These are phyloP conservation scores for Pichia sp. DNA, from an alignment of 1,139 yeast species.

Conservation along the genomic window DNA sequence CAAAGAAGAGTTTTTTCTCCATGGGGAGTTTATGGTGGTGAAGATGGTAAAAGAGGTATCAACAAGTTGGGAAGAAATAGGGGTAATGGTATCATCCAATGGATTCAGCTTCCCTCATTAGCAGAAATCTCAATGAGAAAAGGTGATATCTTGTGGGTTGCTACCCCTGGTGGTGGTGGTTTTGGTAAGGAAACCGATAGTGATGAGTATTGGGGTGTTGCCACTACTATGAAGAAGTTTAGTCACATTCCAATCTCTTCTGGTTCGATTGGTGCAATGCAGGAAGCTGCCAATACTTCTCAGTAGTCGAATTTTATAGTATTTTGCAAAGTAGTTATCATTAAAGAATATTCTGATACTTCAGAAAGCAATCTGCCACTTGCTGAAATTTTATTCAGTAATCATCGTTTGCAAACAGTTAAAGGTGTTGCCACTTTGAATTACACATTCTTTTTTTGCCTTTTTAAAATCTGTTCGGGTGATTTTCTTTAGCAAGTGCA, in stretches of 20 bases:
- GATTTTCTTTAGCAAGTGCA: too few species aligned
- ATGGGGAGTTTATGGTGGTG: slow-evolving; percentile 37
- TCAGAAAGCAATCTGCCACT: too few species aligned
- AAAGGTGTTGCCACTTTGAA: too few species aligned
- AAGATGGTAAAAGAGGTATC: slow-evolving; percentile 38
- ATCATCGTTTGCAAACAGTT: too few species aligned
- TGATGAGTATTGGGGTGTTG: slow-evolving; percentile 10
- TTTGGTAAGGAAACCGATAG: slow-evolving; percentile 33
- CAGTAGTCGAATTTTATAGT: slow-evolving; percentile 3
- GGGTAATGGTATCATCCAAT: slow-evolving; percentile 11
- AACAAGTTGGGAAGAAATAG: slow-evolving; percentile 36
- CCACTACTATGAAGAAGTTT: background rate
- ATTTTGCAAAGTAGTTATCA: background rate
- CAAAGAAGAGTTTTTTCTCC: slow-evolving; percentile 38
- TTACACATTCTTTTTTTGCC: too few species aligned
- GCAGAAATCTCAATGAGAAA: slow-evolving; percentile 36
- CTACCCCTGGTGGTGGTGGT: slow-evolving; percentile 53
- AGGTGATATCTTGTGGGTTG: slow-evolving; percentile 6
- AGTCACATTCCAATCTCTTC: slow-evolving; percentile 3
- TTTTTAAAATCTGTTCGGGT: too few species aligned
- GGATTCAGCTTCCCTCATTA: slow-evolving; percentile 35
- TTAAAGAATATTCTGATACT: too few species aligned
- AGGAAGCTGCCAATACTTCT: slow-evolving; percentile 12
- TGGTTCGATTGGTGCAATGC: slow-evolving; percentile 9
- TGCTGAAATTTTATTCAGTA: too few species aligned